Evolutionary conservation across 2,329 filamentous ascomycete genomes (phyloP).

Genomic region (Ascochyta rabiei): DNA sequence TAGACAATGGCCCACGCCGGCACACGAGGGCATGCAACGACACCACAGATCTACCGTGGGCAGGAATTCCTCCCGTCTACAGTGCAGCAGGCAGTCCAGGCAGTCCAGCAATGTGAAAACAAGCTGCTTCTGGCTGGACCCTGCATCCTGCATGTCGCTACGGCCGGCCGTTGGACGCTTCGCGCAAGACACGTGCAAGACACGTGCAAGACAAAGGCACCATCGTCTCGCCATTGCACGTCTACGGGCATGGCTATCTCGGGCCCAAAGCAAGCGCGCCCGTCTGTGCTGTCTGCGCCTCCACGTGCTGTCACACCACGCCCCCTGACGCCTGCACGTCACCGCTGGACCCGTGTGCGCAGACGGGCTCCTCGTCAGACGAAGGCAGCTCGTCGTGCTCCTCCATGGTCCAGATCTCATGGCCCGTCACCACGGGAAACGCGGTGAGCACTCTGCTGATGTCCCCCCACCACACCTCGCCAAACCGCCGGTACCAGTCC

Average conservation of each 20-base stretch:
- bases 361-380: constrained; percentile 34
- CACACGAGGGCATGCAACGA: too few relatives aligned
- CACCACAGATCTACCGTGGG: too few relatives aligned
- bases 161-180: constrained; percentile 15
- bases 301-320: not conserved
- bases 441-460: constrained; percentile 48
- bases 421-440: constrained; percentile 48
- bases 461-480: constrained; percentile 51
- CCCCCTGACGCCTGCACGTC: constrained; percentile 21
- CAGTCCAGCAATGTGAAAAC: too few relatives aligned
- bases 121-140: constrained; percentile 21
- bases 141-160: constrained; percentile 39
- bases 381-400: constrained; percentile 47
- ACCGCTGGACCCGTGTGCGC: constrained; percentile 6
- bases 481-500: constrained; percentile 48
- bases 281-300: constrained; percentile 4
- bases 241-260: constrained; percentile 20
- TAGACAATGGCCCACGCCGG: too few relatives aligned
- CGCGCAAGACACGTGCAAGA: not conserved
- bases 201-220: not conserved
- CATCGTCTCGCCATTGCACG: not conserved
- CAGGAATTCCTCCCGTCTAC: too few relatives aligned
- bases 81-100: too few relatives aligned
- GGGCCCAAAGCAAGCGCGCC: constrained; percentile 1
- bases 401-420: constrained; percentile 50